Conservation (phyloP, 495 filamentous ascomycete species). For the Podospora pseudoanserina region DNA sequence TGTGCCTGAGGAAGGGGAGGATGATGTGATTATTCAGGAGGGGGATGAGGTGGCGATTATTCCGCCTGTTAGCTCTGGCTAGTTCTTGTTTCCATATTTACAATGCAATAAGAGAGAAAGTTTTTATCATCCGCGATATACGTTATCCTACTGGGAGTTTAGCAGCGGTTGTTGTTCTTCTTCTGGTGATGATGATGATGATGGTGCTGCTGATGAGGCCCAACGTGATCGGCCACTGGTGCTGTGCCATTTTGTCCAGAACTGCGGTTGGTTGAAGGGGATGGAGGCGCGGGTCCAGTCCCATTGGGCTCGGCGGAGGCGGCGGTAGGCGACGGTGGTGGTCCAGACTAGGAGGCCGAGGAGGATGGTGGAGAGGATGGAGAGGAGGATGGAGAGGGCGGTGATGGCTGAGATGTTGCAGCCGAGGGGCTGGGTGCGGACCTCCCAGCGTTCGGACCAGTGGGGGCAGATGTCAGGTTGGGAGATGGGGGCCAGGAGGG, state of each 20-base stretch:
- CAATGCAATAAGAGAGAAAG: not conserved
- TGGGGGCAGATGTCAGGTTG: constrained; percentile 47
- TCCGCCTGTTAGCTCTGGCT: constrained; percentile 90
- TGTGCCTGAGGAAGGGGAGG: constrained; percentile 43
- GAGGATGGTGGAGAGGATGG: constrained; percentile 37
- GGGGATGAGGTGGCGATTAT: constrained; percentile 95
- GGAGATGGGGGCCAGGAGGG: constrained; percentile 44
- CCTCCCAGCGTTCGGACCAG: constrained; percentile 49
- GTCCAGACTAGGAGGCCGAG: constrained; percentile 32
- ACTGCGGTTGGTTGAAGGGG: not conserved
- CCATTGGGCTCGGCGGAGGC: not conserved
- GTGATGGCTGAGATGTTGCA: constrained; percentile 54
- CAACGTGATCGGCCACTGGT: not conserved
- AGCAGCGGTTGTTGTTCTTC: not conserved
- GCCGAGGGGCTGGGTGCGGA: constrained; percentile 45
- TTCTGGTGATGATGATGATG: not conserved
- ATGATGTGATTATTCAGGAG: constrained; percentile 55
- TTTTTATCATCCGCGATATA: not conserved
- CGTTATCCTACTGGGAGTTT: not conserved
- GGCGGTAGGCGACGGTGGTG: not conserved
- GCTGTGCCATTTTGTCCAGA: not conserved
- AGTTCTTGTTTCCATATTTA: constrained; percentile 9
- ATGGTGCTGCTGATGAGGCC: not conserved
- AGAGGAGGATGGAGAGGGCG: constrained; percentile 39
- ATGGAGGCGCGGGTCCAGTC: not conserved